Conservation (phyloP, 2,329 filamentous ascomycete genomes). For the Trichocomaceae sp. region DNA sequence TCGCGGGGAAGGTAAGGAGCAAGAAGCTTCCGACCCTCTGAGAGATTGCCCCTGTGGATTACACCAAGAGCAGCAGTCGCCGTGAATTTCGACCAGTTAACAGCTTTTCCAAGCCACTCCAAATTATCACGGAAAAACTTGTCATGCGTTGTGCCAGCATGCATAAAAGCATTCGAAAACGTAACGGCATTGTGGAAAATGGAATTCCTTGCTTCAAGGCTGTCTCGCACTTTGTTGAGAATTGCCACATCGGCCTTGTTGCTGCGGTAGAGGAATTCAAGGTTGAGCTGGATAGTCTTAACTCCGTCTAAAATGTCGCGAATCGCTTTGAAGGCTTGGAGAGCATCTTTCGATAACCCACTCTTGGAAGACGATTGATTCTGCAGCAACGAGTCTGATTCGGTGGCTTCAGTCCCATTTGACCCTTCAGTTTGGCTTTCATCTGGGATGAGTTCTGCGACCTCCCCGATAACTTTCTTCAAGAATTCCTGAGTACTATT, state of each 20-base stretch:
- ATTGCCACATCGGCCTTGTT: slow-evolving; percentile 89
- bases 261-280: slow-evolving; percentile 94
- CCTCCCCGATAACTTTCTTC: slow-evolving; percentile 52
- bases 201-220: slow-evolving; percentile 88
- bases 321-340: slow-evolving; percentile 51
- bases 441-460: slow-evolving; percentile 70
- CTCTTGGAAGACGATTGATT: slow-evolving; percentile 46
- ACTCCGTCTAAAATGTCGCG: slow-evolving; percentile 70
- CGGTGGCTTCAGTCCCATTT: slow-evolving; percentile 48
- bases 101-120: slow-evolving; percentile 95
- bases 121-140: slow-evolving; percentile 98
- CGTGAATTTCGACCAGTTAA: slow-evolving; percentile 99
- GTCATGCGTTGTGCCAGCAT: slow-evolving; percentile 94
- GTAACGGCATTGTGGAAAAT: slow-evolving; percentile 98
- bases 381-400: slow-evolving; percentile 54
- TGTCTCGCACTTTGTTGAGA: slow-evolving; percentile 93
- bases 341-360: slow-evolving; percentile 44
- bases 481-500: slow-evolving; percentile 98
- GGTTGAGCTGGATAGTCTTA: slow-evolving; percentile 87
- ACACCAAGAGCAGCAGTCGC: slow-evolving; percentile 93
- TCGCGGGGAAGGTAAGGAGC: slow-evolving; percentile 87
- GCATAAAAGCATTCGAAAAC: slow-evolving; percentile 98
- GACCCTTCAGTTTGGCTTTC: slow-evolving; percentile 38
- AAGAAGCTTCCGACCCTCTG: slow-evolving; percentile 84
- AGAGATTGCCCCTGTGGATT: slow-evolving; percentile 91